Evolutionary conservation across 257 asterid genomes (phyloP), one percentile per base, ranked within the genome.

Genomic region (Scutellaria baicalensis): DNA sequence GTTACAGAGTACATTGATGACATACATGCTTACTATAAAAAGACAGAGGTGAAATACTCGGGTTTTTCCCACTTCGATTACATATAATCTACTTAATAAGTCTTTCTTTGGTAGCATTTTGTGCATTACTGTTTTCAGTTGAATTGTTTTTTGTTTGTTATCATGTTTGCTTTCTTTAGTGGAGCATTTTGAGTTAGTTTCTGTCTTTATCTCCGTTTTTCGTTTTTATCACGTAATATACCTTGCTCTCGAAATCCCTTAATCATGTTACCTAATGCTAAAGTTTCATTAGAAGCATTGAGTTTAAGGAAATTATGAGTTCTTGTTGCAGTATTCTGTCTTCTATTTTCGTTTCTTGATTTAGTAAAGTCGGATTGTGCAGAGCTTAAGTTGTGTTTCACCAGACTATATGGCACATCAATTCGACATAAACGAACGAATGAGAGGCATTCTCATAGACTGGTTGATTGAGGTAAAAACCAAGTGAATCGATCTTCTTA

Each of bases 391-490:
- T 79, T 72, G 88, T 52, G 93, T 85, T 67, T 80, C 84, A 12
- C 80, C 89, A 27, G 66, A 80, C 72, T 94, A 89, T 45, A 94
- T 91, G 96, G 52, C 47, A 6, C 83, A 76, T 9, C 99, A 94
- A 75, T 73, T 48, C 36, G 99, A 91, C 64, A 79, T 91, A 21
- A 94, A 94, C 65, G 99, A 91, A 6, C 79, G 89, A 66, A 94
- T 94, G 99, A 82, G 99, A 64, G 89, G 84, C 1, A 91, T 94
- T 77, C 92, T 94, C 5, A 85, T 94, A 21, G 97, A 94, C 68
- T 94, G 99, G 99, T 86, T 94, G 71, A 89, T 91, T 10, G 96
- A 94, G 97, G 99, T 93, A 81, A 52, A 21, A 66, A 27, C n/a
- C 8, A 23, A 17, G 38, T 8, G 6, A 1, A 11, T 8, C 48